Evolutionary conservation across 1,139 yeast genomes (phyloP), one percentile per base, ranked within the genome.

Genomic region (Candida pseudoviswanathii): DNA sequence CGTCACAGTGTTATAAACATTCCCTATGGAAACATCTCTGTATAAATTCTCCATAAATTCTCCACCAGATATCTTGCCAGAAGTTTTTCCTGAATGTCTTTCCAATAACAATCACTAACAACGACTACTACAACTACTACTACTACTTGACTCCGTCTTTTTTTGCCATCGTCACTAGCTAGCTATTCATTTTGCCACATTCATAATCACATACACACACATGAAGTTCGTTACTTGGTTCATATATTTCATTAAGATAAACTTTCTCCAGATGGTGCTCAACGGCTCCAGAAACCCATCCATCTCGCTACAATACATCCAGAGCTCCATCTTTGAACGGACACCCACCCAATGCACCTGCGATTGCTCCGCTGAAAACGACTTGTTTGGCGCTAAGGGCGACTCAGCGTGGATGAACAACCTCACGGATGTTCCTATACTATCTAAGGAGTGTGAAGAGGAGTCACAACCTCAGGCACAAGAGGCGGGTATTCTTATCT

Each of bases 211-310:
- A 36, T 25, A 9, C 11, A 37, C 30, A 37, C 21, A 37, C 29
- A 74, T 75, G 79, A 71, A 70, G 58, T 51, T 68, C 41, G 52
- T 73, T 10, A 56, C 70, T 37, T 62, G 72, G 53, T 55, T 73
- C 26, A 56, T 75, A 51, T 73, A 75, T 54, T 58, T 70, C 38
- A 60, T 75, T 46, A 74, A 75, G 57, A 63, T 71, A 38, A 75
- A 75, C 52, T 52, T 75, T 34, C 61, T 75, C 42, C 75, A 67
- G 49, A 60, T 73, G 25, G 56, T 75, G n/a, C 68, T 75, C 33
- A 62, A 66, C 49, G 67, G 63, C 48, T 66, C 75, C 48, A 63
- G 78, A 48, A 66, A 64, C 44, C 68, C 70, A 45, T 70, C 71
- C 30, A 61, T 67, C 22, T 59, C 69, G 34, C 50, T 73, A 40